Evolutionary conservation across 2,329 filamentous ascomycete species (phyloP).

Genomic region (Ophiostoma piceae): DNA sequence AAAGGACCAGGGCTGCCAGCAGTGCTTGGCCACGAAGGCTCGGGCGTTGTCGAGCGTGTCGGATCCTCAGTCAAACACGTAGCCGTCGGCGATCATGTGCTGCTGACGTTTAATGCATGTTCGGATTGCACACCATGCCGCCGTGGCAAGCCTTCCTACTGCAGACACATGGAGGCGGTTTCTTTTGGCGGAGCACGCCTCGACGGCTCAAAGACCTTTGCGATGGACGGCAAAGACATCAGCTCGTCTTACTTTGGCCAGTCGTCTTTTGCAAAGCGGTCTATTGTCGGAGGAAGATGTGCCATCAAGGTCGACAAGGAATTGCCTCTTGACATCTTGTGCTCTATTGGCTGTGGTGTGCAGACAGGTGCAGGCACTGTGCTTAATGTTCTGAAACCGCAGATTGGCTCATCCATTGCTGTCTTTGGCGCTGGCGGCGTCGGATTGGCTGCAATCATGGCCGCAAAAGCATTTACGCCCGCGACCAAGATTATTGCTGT

Average conservation of each 20-base stretch:
- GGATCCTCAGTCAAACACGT: conserved; percentile 37
- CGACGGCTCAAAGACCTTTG: conserved; percentile 9
- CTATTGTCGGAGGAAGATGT: conserved; percentile 14
- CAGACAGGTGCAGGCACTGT: conserved; percentile 42
- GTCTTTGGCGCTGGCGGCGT: conserved; percentile 41
- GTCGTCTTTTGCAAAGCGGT: conserved; percentile 17
- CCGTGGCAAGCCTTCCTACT: conserved; percentile 32
- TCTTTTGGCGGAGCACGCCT: conserved; percentile 15
- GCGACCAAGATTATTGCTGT: conserved; percentile 40
- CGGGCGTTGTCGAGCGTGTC: conserved; percentile 79
- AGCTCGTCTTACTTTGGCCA: conserved; percentile 22
- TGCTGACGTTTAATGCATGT: conserved; percentile 36
- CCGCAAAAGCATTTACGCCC: conserved; percentile 32
- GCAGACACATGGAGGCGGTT: conserved; percentile 25
- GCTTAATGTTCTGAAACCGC: conserved; percentile 29
- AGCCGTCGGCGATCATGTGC: conserved; percentile 34
- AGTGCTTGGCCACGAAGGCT: conserved; percentile 40
- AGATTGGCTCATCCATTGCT: conserved; percentile 30
- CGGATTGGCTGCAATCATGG: conserved; percentile 39
- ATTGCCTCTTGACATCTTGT: conserved; percentile 32
- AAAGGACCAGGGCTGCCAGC: conserved; percentile 12
- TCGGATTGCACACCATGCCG: conserved; percentile 33
- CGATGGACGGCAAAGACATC: background rate
- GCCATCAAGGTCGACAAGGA: conserved; percentile 18
- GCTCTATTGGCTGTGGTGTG: conserved; percentile 41